Conservation (phyloP, 2,329 filamentous ascomycete genomes). For the Xylaria sp. region DNA sequence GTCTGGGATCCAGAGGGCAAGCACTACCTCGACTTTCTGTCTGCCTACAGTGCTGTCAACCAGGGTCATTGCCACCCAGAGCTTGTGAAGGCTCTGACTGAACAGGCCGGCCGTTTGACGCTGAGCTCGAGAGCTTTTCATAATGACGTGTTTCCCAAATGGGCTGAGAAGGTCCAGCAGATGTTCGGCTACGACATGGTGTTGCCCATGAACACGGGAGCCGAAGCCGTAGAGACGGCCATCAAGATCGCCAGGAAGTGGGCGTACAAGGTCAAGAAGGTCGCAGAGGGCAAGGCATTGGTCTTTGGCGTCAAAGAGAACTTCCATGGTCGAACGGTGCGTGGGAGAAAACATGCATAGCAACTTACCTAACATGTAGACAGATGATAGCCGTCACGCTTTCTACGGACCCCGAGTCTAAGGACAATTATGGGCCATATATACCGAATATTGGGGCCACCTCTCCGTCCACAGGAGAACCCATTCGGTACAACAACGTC, state of each 20-base stretch:
- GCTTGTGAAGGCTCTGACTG: slow-evolving; percentile 85
- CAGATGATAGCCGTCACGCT: slow-evolving; percentile 94
- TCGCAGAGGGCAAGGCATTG: slow-evolving; percentile 81
- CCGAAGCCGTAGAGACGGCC: slow-evolving; percentile 93
- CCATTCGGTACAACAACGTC: slow-evolving; percentile 86
- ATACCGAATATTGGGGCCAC: slow-evolving; percentile 83
- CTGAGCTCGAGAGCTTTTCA: slow-evolving; percentile 95
- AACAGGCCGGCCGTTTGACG: slow-evolving; percentile 88
- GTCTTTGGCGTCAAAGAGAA: slow-evolving; percentile 88
- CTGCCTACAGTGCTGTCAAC: slow-evolving; percentile 97
- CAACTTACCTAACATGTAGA: slow-evolving; percentile 24
- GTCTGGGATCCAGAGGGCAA: slow-evolving; percentile 98
- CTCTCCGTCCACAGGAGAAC: slow-evolving; percentile 75
- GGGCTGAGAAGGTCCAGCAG: slow-evolving; percentile 87
- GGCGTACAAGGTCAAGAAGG: slow-evolving; percentile 96
- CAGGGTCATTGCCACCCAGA: slow-evolving; percentile 98
- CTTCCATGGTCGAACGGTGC: slow-evolving; percentile 93
- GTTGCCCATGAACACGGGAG: slow-evolving; percentile 96
- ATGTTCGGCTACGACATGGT: slow-evolving; percentile 98
- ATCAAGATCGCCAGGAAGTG: slow-evolving; percentile 97
- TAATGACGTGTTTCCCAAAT: slow-evolving; percentile 97
- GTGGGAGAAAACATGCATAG: neutral
- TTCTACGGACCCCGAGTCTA: slow-evolving; percentile 93
- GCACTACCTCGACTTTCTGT: slow-evolving; percentile 97
- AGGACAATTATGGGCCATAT: slow-evolving; percentile 96